Conservation (phyloP, 768 basidiomycete species). For the Agrocybe pediades region DNA sequence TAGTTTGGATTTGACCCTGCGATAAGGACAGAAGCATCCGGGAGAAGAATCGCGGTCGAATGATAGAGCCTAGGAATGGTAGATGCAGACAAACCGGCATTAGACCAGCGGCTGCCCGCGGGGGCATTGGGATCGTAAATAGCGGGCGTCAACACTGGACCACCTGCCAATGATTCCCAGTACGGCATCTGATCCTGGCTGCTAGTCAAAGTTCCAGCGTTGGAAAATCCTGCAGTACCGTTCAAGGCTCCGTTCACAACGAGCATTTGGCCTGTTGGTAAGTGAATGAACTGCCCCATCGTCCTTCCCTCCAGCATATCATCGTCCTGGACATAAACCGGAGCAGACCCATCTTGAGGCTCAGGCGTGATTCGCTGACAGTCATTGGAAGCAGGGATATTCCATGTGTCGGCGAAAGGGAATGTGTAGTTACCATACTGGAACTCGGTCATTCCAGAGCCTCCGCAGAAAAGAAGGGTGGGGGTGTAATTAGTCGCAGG, state of each 20-base stretch:
- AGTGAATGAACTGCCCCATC: constrained; percentile 91
- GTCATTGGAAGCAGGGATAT: constrained; percentile 66
- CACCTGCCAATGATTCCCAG: constrained; percentile 75
- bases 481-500: constrained; percentile 86
- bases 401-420: constrained; percentile 75
- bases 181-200: constrained; percentile 60
- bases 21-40: constrained; percentile 83
- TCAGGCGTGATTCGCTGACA: constrained; percentile 90
- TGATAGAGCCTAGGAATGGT: constrained; percentile 86
- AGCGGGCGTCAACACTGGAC: constrained; percentile 76
- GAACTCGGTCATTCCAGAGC: constrained; percentile 72
- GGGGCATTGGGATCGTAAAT: constrained; percentile 81
- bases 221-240: constrained; percentile 87
- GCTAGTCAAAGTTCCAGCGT: constrained; percentile 47
- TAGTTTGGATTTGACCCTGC: constrained; percentile 94
- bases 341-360: constrained; percentile 63
- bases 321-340: constrained; percentile 72
- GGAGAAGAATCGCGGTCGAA: constrained; percentile 86
- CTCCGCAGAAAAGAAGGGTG: constrained; percentile 90
- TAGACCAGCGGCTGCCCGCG: constrained; percentile 74
- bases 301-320: constrained; percentile 73
- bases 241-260: constrained; percentile 82
- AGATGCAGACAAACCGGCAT: constrained; percentile 58
- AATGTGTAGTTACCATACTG: constrained; percentile 78
- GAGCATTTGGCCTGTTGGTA: constrained; percentile 78